Evolutionary conservation across 1,284 basidiomycete genomes (phyloP), one percentile per base, ranked within the genome.

Genomic region (Quambalaria eucalypti): DNA sequence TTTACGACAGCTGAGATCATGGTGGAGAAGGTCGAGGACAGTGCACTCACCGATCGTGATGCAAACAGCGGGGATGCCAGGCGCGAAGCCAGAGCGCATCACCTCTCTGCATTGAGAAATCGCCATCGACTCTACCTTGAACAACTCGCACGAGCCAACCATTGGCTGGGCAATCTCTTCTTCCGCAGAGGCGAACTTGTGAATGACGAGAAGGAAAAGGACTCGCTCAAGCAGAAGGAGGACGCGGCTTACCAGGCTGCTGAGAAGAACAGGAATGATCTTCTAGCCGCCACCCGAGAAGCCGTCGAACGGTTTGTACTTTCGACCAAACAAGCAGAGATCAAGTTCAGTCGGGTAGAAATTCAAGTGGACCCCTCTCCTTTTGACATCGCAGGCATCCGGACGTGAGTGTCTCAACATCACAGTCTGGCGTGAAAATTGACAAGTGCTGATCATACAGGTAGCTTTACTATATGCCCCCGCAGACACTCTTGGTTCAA

Each of bases 101-200:
- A 71, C 23, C 16, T 65, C 5, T 26, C 8, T 50, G 38, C 4
- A 57, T 59, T 29, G 53, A 68, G 9, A 56, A 55, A 61, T 4
- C 48, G 61, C 10, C 50, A 61, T 25, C 65, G 71, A 14, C 50
- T 42, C 25, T 52, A 61, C 58, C 57, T 65, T 7, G 69, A 68
- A 44, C 57, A 62, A 31, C 46, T 65, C 31, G 71, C 73, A 57
- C 66, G 71, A 1, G 52, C 63, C 1, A 50, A 66, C 26, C 65
- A 68, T 28, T 74, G 71, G 44, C 31, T 49, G 8, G 71, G 71
- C n/a, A 70, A 73, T 48, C 52, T 65, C 33, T 71, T 59, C 56
- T 74, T 60, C 23, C 68, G 68, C 29, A 52, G 16, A 21, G 21
- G 36, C 10, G 36, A 39, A 21, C 36, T 39, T 21, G 25, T 6